Conservation (phyloP, 495 filamentous ascomycete genomes). For the Talaromyces nanjingensis region DNA sequence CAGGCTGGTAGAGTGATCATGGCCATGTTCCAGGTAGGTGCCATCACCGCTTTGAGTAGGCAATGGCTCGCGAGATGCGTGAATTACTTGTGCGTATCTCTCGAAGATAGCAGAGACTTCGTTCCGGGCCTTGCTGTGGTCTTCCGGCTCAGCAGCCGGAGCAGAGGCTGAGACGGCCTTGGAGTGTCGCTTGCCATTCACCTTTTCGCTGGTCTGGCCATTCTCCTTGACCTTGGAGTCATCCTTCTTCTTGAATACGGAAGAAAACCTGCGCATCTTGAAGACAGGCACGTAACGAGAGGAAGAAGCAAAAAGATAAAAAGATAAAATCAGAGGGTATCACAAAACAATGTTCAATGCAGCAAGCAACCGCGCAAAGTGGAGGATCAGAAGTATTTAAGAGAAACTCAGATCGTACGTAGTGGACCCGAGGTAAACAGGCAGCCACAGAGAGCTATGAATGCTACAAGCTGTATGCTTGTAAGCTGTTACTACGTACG, state of each 20-base stretch:
- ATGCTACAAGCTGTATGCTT: background rate
- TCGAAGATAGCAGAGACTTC: conserved; percentile 48
- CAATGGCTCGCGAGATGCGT: conserved; percentile 56
- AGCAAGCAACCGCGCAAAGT: background rate
- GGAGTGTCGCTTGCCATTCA: conserved; percentile 32
- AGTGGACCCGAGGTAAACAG: background rate
- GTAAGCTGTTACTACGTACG: background rate
- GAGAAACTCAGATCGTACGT: background rate
- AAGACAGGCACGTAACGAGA: background rate
- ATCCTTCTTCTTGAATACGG: conserved; percentile 45
- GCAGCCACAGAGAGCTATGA: background rate
- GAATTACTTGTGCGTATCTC: conserved; percentile 56
- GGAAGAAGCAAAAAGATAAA: conserved; percentile 1
- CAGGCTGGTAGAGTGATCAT: conserved; percentile 48
- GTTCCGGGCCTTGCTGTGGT: conserved; percentile 27
- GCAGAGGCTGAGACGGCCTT: conserved; percentile 16
- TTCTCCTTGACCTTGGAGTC: conserved; percentile 32
- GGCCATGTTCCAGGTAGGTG: conserved; percentile 34
- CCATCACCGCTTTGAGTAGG: conserved; percentile 62
- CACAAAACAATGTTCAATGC: background rate
- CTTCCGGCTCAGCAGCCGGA: conserved; percentile 23
- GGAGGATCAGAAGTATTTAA: background rate
- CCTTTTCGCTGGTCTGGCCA: conserved; percentile 16
- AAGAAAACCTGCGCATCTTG: conserved; percentile 42
- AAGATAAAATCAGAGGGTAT: background rate